Percentiles rank a stretch among this genome's conserved stretches.
Evolutionary conservation across 2,329 filamentous ascomycete genomes (phyloP).

Genomic region (Paraphoma chrysanthemicola): DNA sequence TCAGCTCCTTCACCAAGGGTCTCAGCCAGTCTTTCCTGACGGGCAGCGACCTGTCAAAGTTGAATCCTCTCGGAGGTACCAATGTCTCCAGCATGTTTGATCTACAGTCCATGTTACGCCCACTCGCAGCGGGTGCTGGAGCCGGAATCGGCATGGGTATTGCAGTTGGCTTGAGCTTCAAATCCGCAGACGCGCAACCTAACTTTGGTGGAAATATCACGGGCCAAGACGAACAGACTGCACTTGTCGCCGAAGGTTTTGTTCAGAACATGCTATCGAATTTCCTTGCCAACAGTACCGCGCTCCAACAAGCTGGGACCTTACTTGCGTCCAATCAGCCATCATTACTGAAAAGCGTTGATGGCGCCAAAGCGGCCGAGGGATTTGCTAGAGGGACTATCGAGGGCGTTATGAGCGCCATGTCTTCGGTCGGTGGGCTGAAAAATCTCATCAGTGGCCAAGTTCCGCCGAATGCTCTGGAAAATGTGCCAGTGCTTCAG

Average conservation of each 20-base stretch:
- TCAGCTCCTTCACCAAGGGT: conserved; percentile 30
- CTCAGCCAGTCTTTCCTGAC: conserved; percentile 34
- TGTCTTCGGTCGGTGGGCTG: conserved; percentile 34
- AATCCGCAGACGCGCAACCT: conserved; percentile 1
- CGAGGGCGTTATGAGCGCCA: conserved; percentile 31
- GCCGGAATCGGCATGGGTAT: conserved; percentile 35
- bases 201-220: conserved; percentile 11
- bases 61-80: conserved; percentile 4
- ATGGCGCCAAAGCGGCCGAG: conserved; percentile 31
- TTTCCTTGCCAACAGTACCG: conserved; percentile 32
- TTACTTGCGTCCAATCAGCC: not conserved
- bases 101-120: not conserved
- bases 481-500: conserved; percentile 25
- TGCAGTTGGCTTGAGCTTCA: conserved; percentile 29
- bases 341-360: conserved; percentile 7
- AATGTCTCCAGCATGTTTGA: not conserved
- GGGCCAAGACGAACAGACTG: conserved; percentile 9
- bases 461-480: conserved; percentile 22
- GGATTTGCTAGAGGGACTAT: conserved; percentile 35
- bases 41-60: conserved; percentile 23
- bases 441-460: conserved; percentile 35
- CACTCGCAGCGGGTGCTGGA: conserved; percentile 35
- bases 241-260: conserved; percentile 24
- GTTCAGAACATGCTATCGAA: conserved; percentile 27
- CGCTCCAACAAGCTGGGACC: not conserved